These are phyloP conservation scores for Coniferiporia sulphurascens DNA, from an alignment of 1,284 basidiomycete species.

Conservation along the genomic window DNA sequence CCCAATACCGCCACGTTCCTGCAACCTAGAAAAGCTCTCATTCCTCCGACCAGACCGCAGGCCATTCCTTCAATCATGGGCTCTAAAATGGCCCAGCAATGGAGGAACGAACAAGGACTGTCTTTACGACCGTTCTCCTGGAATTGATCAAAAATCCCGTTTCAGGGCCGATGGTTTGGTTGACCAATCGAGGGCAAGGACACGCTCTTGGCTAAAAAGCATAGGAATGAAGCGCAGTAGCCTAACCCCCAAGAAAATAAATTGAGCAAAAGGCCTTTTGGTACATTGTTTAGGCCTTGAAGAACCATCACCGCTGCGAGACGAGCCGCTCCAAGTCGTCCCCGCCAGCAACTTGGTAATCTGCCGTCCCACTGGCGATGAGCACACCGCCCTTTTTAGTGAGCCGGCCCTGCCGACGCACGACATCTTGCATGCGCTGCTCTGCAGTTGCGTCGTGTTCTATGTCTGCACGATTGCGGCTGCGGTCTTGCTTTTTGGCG, in stretches of 20 bases:
- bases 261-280: neutral
- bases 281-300: neutral
- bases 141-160: too few species aligned
- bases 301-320: neutral
- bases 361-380: conserved; percentile 66
- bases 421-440: conserved; percentile 82
- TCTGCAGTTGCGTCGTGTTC: conserved; percentile 60
- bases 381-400: conserved; percentile 79
- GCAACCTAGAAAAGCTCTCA: too few species aligned
- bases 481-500: conserved; percentile 23
- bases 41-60: too few species aligned
- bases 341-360: conserved; percentile 80
- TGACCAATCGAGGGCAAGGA: too few species aligned
- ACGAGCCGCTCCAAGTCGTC: conserved; percentile 66
- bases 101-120: too few species aligned
- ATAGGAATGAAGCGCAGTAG: too few species aligned
- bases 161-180: too few species aligned
- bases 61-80: too few species aligned
- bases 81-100: too few species aligned
- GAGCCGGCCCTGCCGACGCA: conserved; percentile 79
- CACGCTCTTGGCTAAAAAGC: too few species aligned
- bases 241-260: neutral
- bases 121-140: too few species aligned
- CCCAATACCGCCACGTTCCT: too few species aligned
- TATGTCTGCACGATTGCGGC: conserved; percentile 23